Base-by-base conservation (phyloP, 164 flowering plant species). In the Magnolia kwangsiensis region DNA sequence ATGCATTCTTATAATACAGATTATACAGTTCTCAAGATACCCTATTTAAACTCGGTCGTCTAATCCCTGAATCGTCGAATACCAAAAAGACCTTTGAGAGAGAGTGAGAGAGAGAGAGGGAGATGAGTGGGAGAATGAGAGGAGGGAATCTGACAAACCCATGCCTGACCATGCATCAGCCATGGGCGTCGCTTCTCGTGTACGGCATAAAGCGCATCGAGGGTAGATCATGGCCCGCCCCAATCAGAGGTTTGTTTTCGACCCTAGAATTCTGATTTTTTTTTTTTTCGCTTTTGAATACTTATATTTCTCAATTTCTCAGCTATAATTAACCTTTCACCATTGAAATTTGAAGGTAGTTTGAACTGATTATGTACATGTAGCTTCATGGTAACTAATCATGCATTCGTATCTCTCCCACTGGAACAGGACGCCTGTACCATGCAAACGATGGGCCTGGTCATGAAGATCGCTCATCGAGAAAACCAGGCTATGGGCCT, bases 171-270 rank as follows among this genome's bases (percentile, higher is more conserved):
- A 88, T 95, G 98, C 98, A 95, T 77, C 98, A 95, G 77, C 98
- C 98, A 45, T 95, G 98, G 98, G 98, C 98, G 76, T 95, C 98
- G 10, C 82, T 95, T 29, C 88, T 95, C 1, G 93, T 93, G 61
- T 75, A 91, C 71, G 98, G 98, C 18, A 95, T 95, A 85, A 95
- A 95, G 79, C 98, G 98, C 65, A 81, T 95, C 63, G 96, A 95
- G 79, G 98, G 98, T 63, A 81, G 98, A 77, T 91, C 97, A 31
- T 93, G 98, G 98, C 95, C 98, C 80, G 80, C 97, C 70, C 95
- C 97, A 11, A 81, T 92, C 50, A 74, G 86, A 90, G 97, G 98
- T 91, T 68, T 8, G 58, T 13, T 24, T 3, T 74, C 1, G 45
- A 66, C 65, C 65, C 23, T 63, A 27, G 21, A 5, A 63, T 18